phyloP scores from a whole-genome alignment of 495 filamentous ascomycete genomes.

The Hypoxylon crocopeplum region DNA sequence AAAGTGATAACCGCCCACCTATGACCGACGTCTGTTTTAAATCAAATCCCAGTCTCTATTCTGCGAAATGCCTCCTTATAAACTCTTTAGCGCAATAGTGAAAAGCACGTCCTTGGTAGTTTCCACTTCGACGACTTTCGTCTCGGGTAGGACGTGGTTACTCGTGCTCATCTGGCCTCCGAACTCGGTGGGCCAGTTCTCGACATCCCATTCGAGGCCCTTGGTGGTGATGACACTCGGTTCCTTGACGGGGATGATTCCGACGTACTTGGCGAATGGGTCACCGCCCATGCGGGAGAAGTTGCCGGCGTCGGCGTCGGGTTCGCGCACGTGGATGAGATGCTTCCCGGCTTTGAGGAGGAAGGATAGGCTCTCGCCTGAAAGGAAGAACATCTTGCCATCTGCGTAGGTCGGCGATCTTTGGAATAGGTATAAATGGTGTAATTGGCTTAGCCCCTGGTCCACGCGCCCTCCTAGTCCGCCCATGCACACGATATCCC shows the following conservation, averaged over 20 bases:
- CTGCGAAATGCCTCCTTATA: no score
- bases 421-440: constrained; percentile 73
- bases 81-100: constrained; percentile 78
- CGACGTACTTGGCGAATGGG: constrained; percentile 69
- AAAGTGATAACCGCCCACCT: no score
- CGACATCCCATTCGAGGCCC: constrained; percentile 90
- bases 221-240: constrained; percentile 74
- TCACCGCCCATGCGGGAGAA: constrained; percentile 50
- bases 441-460: constrained; percentile 86
- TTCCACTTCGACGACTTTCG: constrained; percentile 61
- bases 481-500: constrained; percentile 73
- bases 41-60: no score
- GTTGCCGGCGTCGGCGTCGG: constrained; percentile 31
- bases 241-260: constrained; percentile 82
- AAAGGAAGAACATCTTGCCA: constrained; percentile 71
- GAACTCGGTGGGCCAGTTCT: constrained; percentile 79
- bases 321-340: constrained; percentile 66
- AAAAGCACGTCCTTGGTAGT: constrained; percentile 78
- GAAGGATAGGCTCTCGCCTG: constrained; percentile 79
- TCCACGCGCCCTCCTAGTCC: constrained; percentile 89
- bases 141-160: constrained; percentile 73
- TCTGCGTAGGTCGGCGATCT: constrained; percentile 49
- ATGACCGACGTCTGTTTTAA: no score
- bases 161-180: constrained; percentile 90
- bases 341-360: constrained; percentile 74